A percentile compares a stretch with the other conserved stretches of the same genome.
These are phyloP conservation scores for Elongisporangium anandrum DNA, from an alignment of 352 stramenopile genomes.

Conservation along the genomic window DNA sequence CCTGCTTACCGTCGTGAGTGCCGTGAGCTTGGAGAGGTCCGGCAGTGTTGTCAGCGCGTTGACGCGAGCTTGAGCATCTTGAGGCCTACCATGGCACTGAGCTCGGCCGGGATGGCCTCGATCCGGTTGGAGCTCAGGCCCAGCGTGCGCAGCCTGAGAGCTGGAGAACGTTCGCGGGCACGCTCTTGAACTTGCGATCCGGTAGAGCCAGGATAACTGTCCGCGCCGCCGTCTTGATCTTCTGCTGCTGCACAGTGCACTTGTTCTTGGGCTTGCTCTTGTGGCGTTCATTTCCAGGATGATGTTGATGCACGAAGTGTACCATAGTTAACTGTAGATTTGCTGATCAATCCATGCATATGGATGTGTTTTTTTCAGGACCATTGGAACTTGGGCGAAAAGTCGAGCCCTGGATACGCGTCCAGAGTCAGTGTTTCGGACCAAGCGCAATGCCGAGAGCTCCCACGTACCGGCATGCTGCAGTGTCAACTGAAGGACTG, in stretches of 20 bases:
- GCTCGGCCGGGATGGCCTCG: conserved; percentile 32
- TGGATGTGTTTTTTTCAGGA: no score
- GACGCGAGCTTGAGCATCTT: conserved; percentile 71
- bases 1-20: conserved; percentile 56
- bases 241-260: conserved; percentile 71
- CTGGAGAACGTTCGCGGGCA: conserved; percentile 53
- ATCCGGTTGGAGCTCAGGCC: conserved; percentile 73
- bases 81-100: conserved; percentile 38
- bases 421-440: no score
- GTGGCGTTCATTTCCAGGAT: conserved; percentile 30
- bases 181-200: conserved; percentile 67
- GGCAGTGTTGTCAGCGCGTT: conserved; percentile 59
- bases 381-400: no score
- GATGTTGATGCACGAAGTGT: no score
- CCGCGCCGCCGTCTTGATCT: conserved; percentile 49
- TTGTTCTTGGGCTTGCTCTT: conserved; percentile 83
- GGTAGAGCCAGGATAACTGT: conserved; percentile 72
- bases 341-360: no score
- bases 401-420: no score
- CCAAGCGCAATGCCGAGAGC: no score
- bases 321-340: no score
- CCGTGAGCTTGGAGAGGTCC: conserved; percentile 60
- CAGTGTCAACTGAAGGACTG: neutral
- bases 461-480: neutral
- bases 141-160: conserved; percentile 56